Evolutionary conservation across 768 basidiomycete species (phyloP).

Genomic region (Mrakia frigida): DNA sequence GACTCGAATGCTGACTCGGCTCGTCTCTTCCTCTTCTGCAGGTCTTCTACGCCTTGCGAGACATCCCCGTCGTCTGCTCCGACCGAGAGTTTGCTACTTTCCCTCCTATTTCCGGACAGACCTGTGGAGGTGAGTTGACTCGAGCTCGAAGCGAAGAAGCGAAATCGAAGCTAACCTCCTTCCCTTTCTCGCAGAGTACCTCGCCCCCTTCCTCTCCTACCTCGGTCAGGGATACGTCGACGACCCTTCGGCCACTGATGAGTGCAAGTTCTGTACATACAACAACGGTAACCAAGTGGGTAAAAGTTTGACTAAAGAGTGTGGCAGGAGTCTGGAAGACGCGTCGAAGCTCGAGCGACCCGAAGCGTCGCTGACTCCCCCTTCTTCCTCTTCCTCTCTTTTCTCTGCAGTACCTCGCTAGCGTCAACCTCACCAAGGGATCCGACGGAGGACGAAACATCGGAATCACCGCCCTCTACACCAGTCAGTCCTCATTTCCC

Average conservation of each 20-base stretch:
- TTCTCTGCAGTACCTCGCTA: background rate
- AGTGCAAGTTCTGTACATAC: constrained; percentile 62
- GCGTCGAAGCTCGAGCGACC: too few species aligned
- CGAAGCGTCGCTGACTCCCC: too few species aligned
- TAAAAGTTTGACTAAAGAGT: too few species aligned
- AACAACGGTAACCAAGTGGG: constrained; percentile 21
- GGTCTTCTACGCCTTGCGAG: constrained; percentile 38
- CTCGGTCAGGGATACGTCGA: constrained; percentile 67
- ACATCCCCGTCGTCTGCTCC: constrained; percentile 40
- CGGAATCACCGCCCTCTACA: constrained; percentile 14
- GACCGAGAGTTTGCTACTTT: constrained; percentile 48
- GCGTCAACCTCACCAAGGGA: constrained; percentile 11
- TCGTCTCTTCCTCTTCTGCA: too few species aligned
- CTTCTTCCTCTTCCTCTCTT: background rate
- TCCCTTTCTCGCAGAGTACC: constrained; percentile 51
- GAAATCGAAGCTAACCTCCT: too few species aligned
- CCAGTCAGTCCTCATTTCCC: background rate
- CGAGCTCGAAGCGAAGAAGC: too few species aligned
- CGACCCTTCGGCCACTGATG: constrained; percentile 56
- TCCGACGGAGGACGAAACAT: constrained; percentile 25
- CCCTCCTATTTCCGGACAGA: constrained; percentile 66
- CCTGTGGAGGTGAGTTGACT: constrained; percentile 48
- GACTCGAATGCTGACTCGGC: too few species aligned
- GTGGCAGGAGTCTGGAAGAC: too few species aligned
- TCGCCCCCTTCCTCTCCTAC: constrained; percentile 55